Percentiles rank a stretch among this genome's conserved stretches.
Conservation (phyloP, 352 stramenopile genomes). For the Globisporangium megalacanthum region DNA sequence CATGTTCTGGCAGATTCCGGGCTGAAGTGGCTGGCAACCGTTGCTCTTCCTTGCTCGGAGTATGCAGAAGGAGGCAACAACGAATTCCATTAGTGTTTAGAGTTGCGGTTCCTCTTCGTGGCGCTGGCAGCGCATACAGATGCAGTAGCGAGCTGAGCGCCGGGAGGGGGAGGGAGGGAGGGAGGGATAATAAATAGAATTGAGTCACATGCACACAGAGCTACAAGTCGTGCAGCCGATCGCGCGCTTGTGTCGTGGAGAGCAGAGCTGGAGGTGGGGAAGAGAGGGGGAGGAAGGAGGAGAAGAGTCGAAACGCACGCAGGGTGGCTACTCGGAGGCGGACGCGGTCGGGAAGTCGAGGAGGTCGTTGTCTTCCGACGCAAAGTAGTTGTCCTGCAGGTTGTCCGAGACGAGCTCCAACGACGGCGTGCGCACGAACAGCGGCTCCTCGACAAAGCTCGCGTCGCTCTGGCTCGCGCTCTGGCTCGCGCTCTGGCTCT, state of each 20-base stretch:
- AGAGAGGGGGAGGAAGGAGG: not conserved
- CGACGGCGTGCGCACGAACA: slow-evolving; percentile 27
- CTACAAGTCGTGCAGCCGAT: slow-evolving; percentile 6
- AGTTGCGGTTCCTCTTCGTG: not conserved
- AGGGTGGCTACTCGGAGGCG: slow-evolving; percentile 3
- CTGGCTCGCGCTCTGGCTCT: too few species aligned
- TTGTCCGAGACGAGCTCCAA: slow-evolving; percentile 75
- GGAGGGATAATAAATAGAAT: slow-evolving; percentile 23
- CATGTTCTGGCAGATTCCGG: slow-evolving; percentile 78
- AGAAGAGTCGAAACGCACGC: not conserved
- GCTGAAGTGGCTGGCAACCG: slow-evolving; percentile 12
- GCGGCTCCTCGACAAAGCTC: slow-evolving; percentile 13
- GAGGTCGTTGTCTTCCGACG: slow-evolving; percentile 57
- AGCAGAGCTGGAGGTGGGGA: not conserved
- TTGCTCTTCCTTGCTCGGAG: not conserved
- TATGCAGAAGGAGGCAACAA: not conserved
- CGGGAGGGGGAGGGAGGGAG: not conserved
- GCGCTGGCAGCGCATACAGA: slow-evolving; percentile 11
- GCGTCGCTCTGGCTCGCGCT: too few species aligned
- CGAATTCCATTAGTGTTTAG: slow-evolving; percentile 4
- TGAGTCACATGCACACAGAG: slow-evolving; percentile 14
- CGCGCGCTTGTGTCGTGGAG: not conserved
- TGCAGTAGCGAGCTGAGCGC: slow-evolving; percentile 9
- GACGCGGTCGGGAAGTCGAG: slow-evolving; percentile 48
- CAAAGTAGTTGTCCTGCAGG: slow-evolving; percentile 65